Base-by-base conservation (phyloP, 2,329 filamentous ascomycete genomes). In the Magnaporthales sp. region DNA sequence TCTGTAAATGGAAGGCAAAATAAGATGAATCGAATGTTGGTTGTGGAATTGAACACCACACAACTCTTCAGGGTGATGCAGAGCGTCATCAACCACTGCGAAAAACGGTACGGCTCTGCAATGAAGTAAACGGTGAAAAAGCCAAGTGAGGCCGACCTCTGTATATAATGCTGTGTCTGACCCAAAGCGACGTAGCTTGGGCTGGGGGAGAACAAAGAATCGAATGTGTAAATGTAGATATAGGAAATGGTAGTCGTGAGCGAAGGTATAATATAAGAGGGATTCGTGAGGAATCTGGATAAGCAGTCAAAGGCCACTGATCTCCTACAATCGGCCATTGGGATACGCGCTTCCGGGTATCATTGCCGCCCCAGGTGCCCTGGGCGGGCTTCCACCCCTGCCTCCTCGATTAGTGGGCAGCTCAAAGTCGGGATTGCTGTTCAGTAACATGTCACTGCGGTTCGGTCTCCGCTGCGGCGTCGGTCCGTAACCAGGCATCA, bases 391-490 rank as follows among this genome's bases (percentile, higher is more conserved):
- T 15, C 63, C 56, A 4, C 70, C 70, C 26, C 70, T 67, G 29
- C 78, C 78, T n/a, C 38, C 38, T 46, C 38, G 15, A 46, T 46
- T 46, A 9, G 38, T 46, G 1, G 88, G 89, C 30, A 97, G 76
- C 70, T 90, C 85, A 78, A 97, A 97, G 76, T 97, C 93, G 0
- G 93, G 93, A 73, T 96, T 97, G 61, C 83, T 87, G 72, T 89
- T 88, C 68, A 96, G 81, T 54, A 96, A 79, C 64, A 93, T 83
- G 71, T 96, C 91, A 71, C 89, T 87, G 68, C 85, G 85, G 72
- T 86, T 80, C 73, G 82, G 84, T 66, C 78, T 76, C 54, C 80
- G 79, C 51, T 71, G 78, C 61, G 31, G 71, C 58, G 66, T 66
- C 29, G 66, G 54, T 68, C 69, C 80, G 70, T 78, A 80, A 9